Base-by-base conservation (phyloP, 805 yeast species). In the Pichia nakasei region DNA sequence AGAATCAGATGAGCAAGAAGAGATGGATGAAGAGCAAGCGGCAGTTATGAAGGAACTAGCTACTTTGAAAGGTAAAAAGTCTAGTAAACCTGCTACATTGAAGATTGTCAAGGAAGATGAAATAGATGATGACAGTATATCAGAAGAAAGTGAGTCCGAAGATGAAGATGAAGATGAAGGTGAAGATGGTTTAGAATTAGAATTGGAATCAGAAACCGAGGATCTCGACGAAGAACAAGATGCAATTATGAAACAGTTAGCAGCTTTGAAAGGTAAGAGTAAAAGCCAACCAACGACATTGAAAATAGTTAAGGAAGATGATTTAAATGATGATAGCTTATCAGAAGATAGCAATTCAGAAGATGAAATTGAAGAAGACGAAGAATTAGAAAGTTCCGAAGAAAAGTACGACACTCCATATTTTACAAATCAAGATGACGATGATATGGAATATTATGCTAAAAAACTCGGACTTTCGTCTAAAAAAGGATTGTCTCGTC, bases 381-480 rank as follows among this genome's bases (percentile, higher is more conserved):
- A 48, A 49, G n/a, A n/a, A n/a, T n/a, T n/a, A n/a, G n/a, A n/a
- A n/a, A n/a, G n/a, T n/a, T 26, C 46, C 39, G 40, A 50, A 26
- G 41, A 47, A 21, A 50, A 54, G 41, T 46, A 48, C 47, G 52
- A 43, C 33, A 35, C 38, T 41, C 43, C 44, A 24, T 36, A 34
- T 22, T 18, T 44, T 46, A 13, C 37, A 39, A 35, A 5, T 4
- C 41, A 45, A 49, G 94, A 85, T 55, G 91, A 85, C 46, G 79
- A 77, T 46, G 95, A 89, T 42, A 79, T 85, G 64, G 75, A 72
- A 37, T 87, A 82, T 57, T 91, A 87, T 59, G 91, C 96, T 2
- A 83, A 82, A 50, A 81, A 84, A 55, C 68, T 89, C 11, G 94
- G 93, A 1, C 60, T 85, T 51, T 68, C 69, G 42, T 76, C 78